Evolutionary conservation across 164 flowering plant genomes (phyloP), one percentile per base, ranked within the genome.

Genomic region (Vitis rotundifolia): DNA sequence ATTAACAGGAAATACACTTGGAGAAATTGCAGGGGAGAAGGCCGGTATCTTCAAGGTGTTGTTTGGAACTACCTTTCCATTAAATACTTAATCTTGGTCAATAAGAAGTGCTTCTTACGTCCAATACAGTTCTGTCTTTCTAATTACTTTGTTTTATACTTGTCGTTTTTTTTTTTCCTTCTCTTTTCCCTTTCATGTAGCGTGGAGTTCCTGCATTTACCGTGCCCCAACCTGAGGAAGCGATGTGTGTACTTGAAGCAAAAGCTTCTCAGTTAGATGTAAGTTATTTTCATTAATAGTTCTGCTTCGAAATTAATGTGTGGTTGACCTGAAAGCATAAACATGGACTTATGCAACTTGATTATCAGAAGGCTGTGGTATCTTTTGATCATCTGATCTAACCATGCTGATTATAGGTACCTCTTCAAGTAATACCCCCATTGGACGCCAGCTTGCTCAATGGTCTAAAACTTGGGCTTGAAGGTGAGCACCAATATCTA

Each of bases 11-110:
- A 71, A 96, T 71, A 93, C 98, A 54, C 91, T 96, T 29, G 95
- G 91, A 73, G 86, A 85, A 83, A 95, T 95, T 84, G 98, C 99
- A 75, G 92, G 90, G 66, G 91, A 91, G 81, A 96, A 96, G 77
- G 98, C 99, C 71, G 99, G 99, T 69, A 93, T 96, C 71, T 91
- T 96, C 72, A 96, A 96, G 98, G 99, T 96, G 60, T 60, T 76
- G 13, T 53, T 62, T 55, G 19, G 48, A 68, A 37, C 16, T 3
- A 18, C 56, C 5, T 61, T 55, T 61, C 47, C 8, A 51, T 44
- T 29, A 12, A 71, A 57, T 18, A 12, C 66, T 44, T 66, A 6
- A 47, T 13, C 29, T 11, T 54, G 71, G 53, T 22, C 10, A 16
- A 71, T 18, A 22, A 14, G 18, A 55, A 61, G 11, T 54, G 9